These are phyloP conservation scores for Tetrapisispora nanseiensis DNA, from an alignment of 805 yeast species.

Conservation along the genomic window DNA sequence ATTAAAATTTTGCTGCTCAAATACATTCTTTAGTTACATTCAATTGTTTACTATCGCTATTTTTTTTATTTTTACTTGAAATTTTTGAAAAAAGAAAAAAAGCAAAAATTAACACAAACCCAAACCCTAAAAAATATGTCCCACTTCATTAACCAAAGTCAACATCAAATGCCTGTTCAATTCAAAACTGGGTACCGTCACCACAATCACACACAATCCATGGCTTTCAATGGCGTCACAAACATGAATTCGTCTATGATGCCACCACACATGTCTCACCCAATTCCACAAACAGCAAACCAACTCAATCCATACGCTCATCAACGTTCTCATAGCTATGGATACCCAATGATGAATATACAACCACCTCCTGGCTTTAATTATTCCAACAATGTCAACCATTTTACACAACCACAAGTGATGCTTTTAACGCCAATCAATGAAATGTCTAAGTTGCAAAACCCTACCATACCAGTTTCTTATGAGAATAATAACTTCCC, in stretches of 20 bases:
- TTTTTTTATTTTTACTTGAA: background rate
- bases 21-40: background rate
- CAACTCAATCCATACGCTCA: slow-evolving; percentile 3
- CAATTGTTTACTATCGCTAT: background rate
- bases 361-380: slow-evolving; percentile 19
- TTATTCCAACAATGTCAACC: slow-evolving; percentile 3
- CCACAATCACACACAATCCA: slow-evolving; percentile 6
- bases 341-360: slow-evolving; percentile 2
- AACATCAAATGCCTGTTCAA: slow-evolving; percentile 1
- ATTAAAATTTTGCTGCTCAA: background rate
- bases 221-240: background rate
- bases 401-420: slow-evolving; percentile 1
- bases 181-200: background rate
- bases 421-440: slow-evolving; percentile 1
- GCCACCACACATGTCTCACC: background rate
- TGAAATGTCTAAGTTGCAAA: background rate
- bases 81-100: background rate
- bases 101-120: background rate
- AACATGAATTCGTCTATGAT: background rate
- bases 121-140: background rate
- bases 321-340: slow-evolving; percentile 5
- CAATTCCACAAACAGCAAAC: slow-evolving; percentile 1
- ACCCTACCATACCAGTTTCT: slow-evolving; percentile 1
- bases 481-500: background rate
- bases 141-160: background rate